Conservation (phyloP, 805 yeast genomes). For the Blastobotrys attinorum region DNA sequence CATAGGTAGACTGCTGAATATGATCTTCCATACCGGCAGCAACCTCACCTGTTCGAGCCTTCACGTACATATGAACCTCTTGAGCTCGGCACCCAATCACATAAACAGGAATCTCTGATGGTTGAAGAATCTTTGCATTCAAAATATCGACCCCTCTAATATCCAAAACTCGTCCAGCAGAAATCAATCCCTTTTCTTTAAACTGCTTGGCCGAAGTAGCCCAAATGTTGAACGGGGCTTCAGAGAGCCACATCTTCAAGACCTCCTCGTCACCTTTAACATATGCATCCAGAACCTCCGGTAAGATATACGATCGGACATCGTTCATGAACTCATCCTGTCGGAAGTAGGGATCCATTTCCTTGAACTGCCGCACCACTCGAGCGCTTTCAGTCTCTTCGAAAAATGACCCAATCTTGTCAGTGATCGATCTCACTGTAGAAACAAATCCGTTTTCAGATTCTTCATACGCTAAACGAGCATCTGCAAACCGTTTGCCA, state of each 20-base stretch:
- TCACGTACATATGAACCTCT: slow-evolving; percentile 84
- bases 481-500: slow-evolving; percentile 54
- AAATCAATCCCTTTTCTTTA: slow-evolving; percentile 80
- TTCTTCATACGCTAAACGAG: slow-evolving; percentile 69
- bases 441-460: slow-evolving; percentile 87
- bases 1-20: slow-evolving; percentile 87
- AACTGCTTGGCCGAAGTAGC: slow-evolving; percentile 88
- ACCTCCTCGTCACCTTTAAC: slow-evolving; percentile 81
- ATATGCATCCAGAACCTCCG: slow-evolving; percentile 93
- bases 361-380: slow-evolving; percentile 77
- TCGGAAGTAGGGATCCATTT: slow-evolving; percentile 84
- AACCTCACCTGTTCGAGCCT: slow-evolving; percentile 83
- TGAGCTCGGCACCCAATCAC: slow-evolving; percentile 96
- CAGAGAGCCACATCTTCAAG: slow-evolving; percentile 86
- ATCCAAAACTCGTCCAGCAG: slow-evolving; percentile 88
- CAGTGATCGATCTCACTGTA: slow-evolving; percentile 67
- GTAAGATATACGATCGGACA: slow-evolving; percentile 84
- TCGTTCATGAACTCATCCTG: slow-evolving; percentile 72
- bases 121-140: slow-evolving; percentile 79
- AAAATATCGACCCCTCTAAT: slow-evolving; percentile 92
- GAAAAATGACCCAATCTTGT: slow-evolving; percentile 78
- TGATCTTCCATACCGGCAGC: slow-evolving; percentile 96
- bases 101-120: slow-evolving; percentile 84
- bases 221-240: slow-evolving; percentile 94
- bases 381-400: slow-evolving; percentile 95